Base-by-base conservation (phyloP, 2,329 filamentous ascomycete species). In the Botryotinia convoluta region DNA sequence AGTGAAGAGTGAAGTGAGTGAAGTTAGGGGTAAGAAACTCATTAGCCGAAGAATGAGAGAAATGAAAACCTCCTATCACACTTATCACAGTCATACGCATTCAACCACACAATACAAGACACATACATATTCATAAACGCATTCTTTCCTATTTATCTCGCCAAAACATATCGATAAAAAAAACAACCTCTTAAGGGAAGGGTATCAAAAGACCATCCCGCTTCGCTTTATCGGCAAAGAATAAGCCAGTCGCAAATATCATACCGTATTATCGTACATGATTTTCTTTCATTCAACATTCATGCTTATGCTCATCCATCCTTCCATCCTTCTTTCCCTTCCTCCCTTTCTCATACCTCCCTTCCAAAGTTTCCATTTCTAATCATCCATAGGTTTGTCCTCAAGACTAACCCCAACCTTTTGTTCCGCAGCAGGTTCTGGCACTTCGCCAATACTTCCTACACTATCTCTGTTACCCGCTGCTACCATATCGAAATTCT, bases 381-480 rank as follows among this genome's bases (percentile, higher is more conserved):
- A 69, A 69, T 69, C 65, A 37, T 69, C 65, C 65, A 69, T 69
- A 32, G 65, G 65, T 26, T 69, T 69, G 10, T 69, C 65, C 48
- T 69, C 65, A 18, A 69, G 54, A 32, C 65, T 69, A 14, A 69
- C 65, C 8, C 65, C 65, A 14, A 69, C 37, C 48, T 69, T 69
- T 57, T 69, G 65, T 44, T 69, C 65, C 18, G 65, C 35, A 32
- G 35, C 65, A 39, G 65, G 65, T 57, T 69, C 65, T 16, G 48
- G 65, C 22, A 59, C 65, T 22, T 69, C 65, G 39, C 48, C 65
- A 12, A 69, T 69, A 20, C 65, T 69, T 44, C 48, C 65, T 32
- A 69, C 65, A 32, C 65, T 69, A 26, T 69, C 65, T 69, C 65
- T 42, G 39, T 69, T 69, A 22, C 65, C 48, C 7, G 48, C 18